Evolutionary conservation across 2,329 filamentous ascomycete species (phyloP).

Genomic region (Talaromyces sp.): DNA sequence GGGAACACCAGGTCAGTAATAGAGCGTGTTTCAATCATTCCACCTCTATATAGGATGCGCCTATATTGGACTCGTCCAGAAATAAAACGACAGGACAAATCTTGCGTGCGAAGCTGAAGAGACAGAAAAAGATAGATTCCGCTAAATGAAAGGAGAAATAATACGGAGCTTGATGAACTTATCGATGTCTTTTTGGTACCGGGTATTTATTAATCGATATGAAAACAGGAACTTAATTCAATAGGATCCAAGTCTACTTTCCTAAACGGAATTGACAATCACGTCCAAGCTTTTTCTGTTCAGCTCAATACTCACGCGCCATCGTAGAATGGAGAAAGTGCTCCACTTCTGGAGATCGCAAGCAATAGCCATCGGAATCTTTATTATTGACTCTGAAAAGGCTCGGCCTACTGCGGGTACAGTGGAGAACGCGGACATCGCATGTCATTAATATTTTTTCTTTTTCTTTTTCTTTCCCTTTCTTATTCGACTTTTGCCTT

Average conservation of each 20-base stretch:
- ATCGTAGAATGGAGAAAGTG: not conserved
- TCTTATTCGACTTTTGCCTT: not conserved
- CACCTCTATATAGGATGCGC: not conserved
- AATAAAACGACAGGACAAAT: not conserved
- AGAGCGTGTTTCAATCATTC: slow-evolving; percentile 8
- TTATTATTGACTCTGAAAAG: not conserved
- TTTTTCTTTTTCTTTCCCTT: not conserved
- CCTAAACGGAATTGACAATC: not conserved
- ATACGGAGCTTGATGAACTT: not conserved
- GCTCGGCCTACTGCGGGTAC: not conserved
- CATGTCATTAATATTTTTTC: not conserved
- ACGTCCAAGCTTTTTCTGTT: not conserved
- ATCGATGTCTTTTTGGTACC: not conserved
- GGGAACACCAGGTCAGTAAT: slow-evolving; percentile 1
- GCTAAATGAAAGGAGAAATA: not conserved
- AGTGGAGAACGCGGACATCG: not conserved
- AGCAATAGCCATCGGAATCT: not conserved
- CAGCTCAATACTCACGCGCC: not conserved
- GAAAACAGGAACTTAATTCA: not conserved
- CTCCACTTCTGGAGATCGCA: not conserved
- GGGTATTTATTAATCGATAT: not conserved
- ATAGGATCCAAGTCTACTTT: not conserved
- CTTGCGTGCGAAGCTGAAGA: not conserved
- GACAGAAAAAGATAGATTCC: not conserved
- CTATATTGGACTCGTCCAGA: not conserved